phyloP scores from a whole-genome alignment of 331 rosid genomes.

The Malus hybrid region DNA sequence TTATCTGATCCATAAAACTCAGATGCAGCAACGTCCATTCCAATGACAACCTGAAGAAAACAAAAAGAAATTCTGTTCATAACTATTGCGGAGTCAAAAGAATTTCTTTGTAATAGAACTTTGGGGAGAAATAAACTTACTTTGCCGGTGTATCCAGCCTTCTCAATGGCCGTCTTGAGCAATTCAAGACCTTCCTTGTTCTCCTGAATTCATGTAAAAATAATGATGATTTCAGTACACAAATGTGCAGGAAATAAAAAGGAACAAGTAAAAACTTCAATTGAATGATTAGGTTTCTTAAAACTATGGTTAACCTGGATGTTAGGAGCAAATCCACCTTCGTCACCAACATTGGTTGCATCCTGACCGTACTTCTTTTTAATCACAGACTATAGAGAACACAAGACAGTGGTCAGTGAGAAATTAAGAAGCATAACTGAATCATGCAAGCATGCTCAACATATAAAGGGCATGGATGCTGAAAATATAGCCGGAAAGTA shows the following conservation, averaged over 20 bases:
- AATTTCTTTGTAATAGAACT: not conserved
- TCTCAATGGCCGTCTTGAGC: constrained; percentile 87
- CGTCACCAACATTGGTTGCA: constrained; percentile 96
- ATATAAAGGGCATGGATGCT: not conserved
- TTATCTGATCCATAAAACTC: constrained; percentile 78
- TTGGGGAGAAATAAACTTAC: constrained; percentile 31
- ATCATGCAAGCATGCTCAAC: not conserved
- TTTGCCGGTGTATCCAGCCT: constrained; percentile 94
- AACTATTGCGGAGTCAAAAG: not conserved
- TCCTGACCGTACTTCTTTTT: constrained; percentile 99
- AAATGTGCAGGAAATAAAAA: not conserved
- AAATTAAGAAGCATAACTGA: not conserved
- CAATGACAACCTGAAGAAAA: constrained; percentile 70
- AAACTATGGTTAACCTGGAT: constrained; percentile 53
- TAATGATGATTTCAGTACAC: not conserved
- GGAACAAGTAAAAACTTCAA: not conserved
- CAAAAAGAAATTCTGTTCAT: not conserved
- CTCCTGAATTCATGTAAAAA: constrained; percentile 42
- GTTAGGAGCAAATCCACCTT: constrained; percentile 99
- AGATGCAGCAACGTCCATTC: constrained; percentile 99
- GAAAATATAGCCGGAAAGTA: not conserved
- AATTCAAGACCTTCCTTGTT: constrained; percentile 98
- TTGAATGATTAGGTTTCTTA: not conserved
- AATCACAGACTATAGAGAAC: constrained; percentile 66
- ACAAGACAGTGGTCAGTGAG: not conserved